Evolutionary conservation across 352 stramenopile genomes (phyloP).

Genomic region (Thraustochytrium striatum): DNA sequence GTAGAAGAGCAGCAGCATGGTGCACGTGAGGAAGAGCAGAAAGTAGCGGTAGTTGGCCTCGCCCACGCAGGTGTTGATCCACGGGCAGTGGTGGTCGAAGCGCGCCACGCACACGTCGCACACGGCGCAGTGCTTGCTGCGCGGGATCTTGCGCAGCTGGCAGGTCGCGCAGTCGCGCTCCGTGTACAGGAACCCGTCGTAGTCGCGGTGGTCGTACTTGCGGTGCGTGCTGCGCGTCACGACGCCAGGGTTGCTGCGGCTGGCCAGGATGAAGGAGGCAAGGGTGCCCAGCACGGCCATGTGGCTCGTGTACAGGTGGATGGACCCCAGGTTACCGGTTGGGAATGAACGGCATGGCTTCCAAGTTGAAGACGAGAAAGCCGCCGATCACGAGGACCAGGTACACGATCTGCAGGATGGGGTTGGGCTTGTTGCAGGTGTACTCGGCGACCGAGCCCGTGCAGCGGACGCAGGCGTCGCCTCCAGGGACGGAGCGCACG

Average conservation of each 20-base stretch:
- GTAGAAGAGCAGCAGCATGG: conserved; percentile 40
- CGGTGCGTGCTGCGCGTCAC: conserved; percentile 8
- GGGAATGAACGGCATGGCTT: conserved; percentile 50
- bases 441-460: conserved; percentile 13
- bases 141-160: conserved; percentile 18
- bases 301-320: conserved; percentile 43
- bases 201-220: conserved; percentile 17
- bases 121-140: conserved; percentile 46
- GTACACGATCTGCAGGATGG: conserved; percentile 49
- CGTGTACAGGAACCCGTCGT: conserved; percentile 47
- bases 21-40: conserved; percentile 55
- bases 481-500: background rate
- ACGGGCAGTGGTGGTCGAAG: conserved; percentile 77
- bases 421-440: conserved; percentile 44
- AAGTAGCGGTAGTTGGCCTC: conserved; percentile 89
- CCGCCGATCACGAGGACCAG: conserved; percentile 52
- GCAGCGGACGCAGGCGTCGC: background rate
- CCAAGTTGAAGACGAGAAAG: conserved; percentile 49
- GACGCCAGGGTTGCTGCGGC: background rate
- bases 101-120: conserved; percentile 43
- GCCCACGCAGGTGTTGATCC: conserved; percentile 88
- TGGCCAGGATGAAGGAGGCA: conserved; percentile 10
- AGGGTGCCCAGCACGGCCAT: conserved; percentile 18
- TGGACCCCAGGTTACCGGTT: conserved; percentile 50
- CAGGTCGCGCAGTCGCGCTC: conserved; percentile 38